Evolutionary conservation across 225 moss, liverwort and hornwort species (phyloP).

Genomic region (Straminergon stramineum): DNA sequence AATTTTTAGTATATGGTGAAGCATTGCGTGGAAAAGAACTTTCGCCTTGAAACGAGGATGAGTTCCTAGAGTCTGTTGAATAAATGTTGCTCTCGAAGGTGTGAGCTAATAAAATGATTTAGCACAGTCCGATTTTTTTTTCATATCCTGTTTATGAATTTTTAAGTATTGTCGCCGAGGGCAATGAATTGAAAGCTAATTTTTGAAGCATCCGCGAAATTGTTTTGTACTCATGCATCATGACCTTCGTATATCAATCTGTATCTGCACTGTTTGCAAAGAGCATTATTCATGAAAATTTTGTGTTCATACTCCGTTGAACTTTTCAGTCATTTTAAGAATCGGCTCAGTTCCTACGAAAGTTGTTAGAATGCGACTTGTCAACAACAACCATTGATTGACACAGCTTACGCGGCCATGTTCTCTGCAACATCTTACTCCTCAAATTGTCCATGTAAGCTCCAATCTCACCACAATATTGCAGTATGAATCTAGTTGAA

Average conservation of each 20-base stretch:
- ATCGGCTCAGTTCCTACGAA: fast-evolving
- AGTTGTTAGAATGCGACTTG: not conserved
- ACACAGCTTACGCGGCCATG: fast-evolving
- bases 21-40: not conserved
- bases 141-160: not conserved
- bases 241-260: not conserved
- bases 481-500: not conserved
- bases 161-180: not conserved
- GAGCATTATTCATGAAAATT: too few species aligned
- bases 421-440: not conserved
- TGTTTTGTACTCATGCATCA: not conserved
- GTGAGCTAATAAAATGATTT: not conserved
- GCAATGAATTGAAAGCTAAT: not conserved
- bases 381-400: too few species aligned
- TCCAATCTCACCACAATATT: not conserved
- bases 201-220: not conserved
- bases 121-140: not conserved
- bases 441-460: not conserved
- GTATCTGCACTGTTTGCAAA: too few species aligned
- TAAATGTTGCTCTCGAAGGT: not conserved
- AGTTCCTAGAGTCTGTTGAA: not conserved
- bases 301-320: too few species aligned
- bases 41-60: not conserved
- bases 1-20: not conserved
- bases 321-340: too few species aligned